Evolutionary conservation across 345 rosid genomes (phyloP), one percentile per base, ranked within the genome.

Genomic region (Dovyalis caffra): DNA sequence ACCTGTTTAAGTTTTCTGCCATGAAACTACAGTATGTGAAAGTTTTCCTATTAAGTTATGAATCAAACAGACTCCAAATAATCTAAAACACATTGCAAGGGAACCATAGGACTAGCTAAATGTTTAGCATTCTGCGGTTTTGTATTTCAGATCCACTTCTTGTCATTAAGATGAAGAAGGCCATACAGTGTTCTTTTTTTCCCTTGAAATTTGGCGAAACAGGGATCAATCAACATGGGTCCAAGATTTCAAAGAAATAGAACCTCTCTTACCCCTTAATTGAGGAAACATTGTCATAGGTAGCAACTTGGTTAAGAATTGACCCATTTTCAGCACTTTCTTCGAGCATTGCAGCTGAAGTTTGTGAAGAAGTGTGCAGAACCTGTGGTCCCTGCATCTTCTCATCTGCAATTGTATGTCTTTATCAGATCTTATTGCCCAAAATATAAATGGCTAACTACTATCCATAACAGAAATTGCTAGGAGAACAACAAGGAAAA

Each of bases 331-430:
- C 81, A 61, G 80, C 79, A 70, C 69, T 82, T 78, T 78, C 92
- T 76, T 76, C 53, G 5, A 77, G 85, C 64, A 75, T 56, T 31
- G 72, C 77, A 56, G 77, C 75, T 28, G 87, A 84, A 82, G 73
- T 84, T 71, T 81, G 80, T 20, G 72, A 71, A 66, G 83, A 66
- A 76, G 78, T 75, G 35, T 79, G 77, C 69, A 71, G 77, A 80
- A 77, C 74, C 81, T 76, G 84, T 38, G 86, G 73, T 77, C 69
- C 78, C 83, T 76, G 79, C 70, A 73, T 78, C 87, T 66, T 81
- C 83, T 81, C 82, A 83, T 87, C 90, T 90, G 90, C 87, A 77
- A 81, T 69, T 43, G 77, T 71, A 76, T 73, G 58, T 78, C 58
- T 77, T 76, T 56, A 67, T 87, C 45, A 86, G 83, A 77, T 65